These are phyloP conservation scores for Diplodia mutila DNA, from an alignment of 2,329 filamentous ascomycete species.

Conservation along the genomic window DNA sequence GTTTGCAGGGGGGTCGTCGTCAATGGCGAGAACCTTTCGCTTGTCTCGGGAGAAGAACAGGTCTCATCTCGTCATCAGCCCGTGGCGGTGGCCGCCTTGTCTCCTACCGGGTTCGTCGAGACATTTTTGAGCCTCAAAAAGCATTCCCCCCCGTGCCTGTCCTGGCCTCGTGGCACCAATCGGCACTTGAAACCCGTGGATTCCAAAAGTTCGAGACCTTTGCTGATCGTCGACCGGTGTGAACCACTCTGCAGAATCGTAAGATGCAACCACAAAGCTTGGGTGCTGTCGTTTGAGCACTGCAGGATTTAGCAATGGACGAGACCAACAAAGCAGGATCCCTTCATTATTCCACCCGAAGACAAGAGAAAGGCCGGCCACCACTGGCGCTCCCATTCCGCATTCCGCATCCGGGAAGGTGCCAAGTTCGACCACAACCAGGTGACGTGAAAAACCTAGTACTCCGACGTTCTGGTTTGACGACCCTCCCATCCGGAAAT, in stretches of 20 bases:
- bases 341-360: neutral
- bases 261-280: neutral
- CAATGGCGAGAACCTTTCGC: neutral
- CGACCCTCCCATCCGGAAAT: neutral
- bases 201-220: neutral
- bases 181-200: neutral
- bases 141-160: neutral
- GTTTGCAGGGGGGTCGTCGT: neutral
- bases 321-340: too few relatives aligned
- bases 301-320: too few relatives aligned
- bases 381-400: too few relatives aligned
- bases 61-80: neutral
- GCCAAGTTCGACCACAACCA: neutral
- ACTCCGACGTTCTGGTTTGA: neutral
- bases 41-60: neutral
- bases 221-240: constrained; percentile 2
- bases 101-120: neutral
- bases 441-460: neutral
- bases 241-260: neutral
- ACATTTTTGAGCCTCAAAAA: constrained; percentile 14
- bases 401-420: neutral
- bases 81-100: neutral
- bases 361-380: neutral
- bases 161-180: constrained; percentile 16
- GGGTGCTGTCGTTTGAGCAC: too few relatives aligned